Conservation (phyloP, 805 yeast genomes). For the Grigorovia jiainica region DNA sequence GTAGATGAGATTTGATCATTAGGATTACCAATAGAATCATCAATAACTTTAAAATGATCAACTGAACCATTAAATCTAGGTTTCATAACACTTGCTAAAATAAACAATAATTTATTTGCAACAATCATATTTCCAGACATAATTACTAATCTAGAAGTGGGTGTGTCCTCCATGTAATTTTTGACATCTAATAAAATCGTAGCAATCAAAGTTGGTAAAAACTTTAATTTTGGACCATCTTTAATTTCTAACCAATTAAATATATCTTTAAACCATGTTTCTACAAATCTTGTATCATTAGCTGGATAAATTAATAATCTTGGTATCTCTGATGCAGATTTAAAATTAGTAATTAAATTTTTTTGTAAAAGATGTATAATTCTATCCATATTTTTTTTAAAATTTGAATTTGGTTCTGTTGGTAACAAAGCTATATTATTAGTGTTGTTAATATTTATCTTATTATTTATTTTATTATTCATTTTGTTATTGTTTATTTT, state of each 20-base stretch:
- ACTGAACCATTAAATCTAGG: conserved; percentile 15
- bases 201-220: conserved; percentile 23
- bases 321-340: conserved; percentile 28
- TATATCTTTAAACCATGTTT: conserved; percentile 33
- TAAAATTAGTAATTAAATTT: conserved; percentile 24
- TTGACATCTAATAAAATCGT: conserved; percentile 20
- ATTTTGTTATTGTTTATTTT: too few relatives aligned
- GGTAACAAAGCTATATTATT: conserved; percentile 1
- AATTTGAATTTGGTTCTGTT: conserved; percentile 4
- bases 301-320: conserved; percentile 30
- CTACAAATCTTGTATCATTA: conserved; percentile 20
- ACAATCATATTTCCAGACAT: conserved; percentile 53
- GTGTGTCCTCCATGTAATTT: conserved; percentile 17
- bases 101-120: conserved; percentile 48
- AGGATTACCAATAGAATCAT: background rate
- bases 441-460: too few relatives aligned
- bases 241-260: conserved; percentile 36
- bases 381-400: conserved; percentile 16
- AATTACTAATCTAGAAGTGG: conserved; percentile 41
- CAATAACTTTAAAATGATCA: background rate
- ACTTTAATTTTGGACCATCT: conserved; percentile 30
- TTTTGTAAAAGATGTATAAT: conserved; percentile 21
- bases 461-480: background rate
- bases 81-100: conserved; percentile 42
- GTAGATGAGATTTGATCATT: background rate